phyloP scores from a whole-genome alignment of 345 rosid genomes.

The Lepidium africanum region DNA sequence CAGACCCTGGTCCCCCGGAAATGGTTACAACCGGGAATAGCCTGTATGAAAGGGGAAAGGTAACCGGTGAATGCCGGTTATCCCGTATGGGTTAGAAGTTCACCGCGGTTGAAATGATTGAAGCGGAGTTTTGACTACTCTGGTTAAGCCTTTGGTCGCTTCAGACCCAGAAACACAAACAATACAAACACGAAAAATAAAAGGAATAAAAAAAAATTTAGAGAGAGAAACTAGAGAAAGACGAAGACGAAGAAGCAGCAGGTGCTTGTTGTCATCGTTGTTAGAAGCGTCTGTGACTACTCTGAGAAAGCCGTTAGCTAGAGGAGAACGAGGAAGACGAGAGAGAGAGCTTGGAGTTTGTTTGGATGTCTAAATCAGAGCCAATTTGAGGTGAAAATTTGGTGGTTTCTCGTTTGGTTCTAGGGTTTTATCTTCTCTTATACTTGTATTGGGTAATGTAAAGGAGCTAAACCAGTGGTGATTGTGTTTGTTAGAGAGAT shows the following conservation, averaged over 20 bases:
- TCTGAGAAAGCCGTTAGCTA: not conserved
- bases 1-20: constrained; percentile 34
- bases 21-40: constrained; percentile 33
- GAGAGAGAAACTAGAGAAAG: constrained; percentile 4
- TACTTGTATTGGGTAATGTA: constrained; percentile 7
- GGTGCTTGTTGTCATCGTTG: constrained; percentile 15
- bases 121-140: constrained; percentile 45
- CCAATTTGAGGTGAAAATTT: constrained; percentile 15
- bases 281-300: constrained; percentile 25
- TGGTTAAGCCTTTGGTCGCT: constrained; percentile 48
- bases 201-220: not conserved
- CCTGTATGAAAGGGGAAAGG: constrained; percentile 22
- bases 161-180: constrained; percentile 27
- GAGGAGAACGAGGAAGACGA: constrained; percentile 22
- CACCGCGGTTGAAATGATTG: constrained; percentile 80
- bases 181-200: constrained; percentile 10
- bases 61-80: constrained; percentile 50
- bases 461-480: constrained; percentile 21
- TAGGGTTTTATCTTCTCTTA: constrained; percentile 10
- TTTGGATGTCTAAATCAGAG: constrained; percentile 28
- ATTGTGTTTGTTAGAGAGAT: constrained; percentile 4
- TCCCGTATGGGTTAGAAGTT: constrained; percentile 51
- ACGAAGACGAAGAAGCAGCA: not conserved
- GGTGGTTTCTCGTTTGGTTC: constrained; percentile 8
- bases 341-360: constrained; percentile 13